Evolutionary conservation across 495 filamentous ascomycete genomes (phyloP), one percentile per base, ranked within the genome.

Genomic region (Lophium mytilinum): DNA sequence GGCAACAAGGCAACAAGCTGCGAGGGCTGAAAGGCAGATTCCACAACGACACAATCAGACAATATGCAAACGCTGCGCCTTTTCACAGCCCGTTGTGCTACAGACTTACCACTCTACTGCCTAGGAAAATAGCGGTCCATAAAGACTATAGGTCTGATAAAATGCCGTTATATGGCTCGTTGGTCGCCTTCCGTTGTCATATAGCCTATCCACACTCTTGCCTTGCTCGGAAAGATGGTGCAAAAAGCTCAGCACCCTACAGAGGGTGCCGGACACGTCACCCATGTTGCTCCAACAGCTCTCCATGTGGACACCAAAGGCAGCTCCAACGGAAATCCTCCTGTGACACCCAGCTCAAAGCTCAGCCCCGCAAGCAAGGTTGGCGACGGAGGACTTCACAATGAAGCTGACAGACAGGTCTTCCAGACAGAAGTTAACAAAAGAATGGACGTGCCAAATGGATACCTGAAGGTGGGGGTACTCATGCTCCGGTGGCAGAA

Each of bases 401-500:
- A 42, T 37, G 42, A 35, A 10, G 43, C 53, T 24, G 17, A 50
- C 15, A 35, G 37, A 5, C 3, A 17, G 14, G 12, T 14, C 5
- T 49, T 19, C 24, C 1, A 8, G 46, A 49, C 6, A 15, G 37
- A 21, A 17, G 41, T 48, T 17, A 42, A 39, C 11, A 51, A 40
- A 35, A 52, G 57, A 14, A 62, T 65, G 65, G 45, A 62, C 21
- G 41, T 65, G 24, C 62, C 65, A 11, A 46, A 55, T 48, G 57
- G 57, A 11, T 67, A 69, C 43, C 19, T 49, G 11, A 45, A 66
- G 10, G 65, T 65, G 5, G 56, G 54, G 0, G 67, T 67, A 0
- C 36, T 69, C 10, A 37, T 69, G 11, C 37, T 67, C 37, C 58
- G 57, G 30, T 69, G 67, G 67, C 37, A 48, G 3, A 65, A 65